Evolutionary conservation across 495 filamentous ascomycete genomes (phyloP).

Genomic region (Staphylotrichum tortipilum): DNA sequence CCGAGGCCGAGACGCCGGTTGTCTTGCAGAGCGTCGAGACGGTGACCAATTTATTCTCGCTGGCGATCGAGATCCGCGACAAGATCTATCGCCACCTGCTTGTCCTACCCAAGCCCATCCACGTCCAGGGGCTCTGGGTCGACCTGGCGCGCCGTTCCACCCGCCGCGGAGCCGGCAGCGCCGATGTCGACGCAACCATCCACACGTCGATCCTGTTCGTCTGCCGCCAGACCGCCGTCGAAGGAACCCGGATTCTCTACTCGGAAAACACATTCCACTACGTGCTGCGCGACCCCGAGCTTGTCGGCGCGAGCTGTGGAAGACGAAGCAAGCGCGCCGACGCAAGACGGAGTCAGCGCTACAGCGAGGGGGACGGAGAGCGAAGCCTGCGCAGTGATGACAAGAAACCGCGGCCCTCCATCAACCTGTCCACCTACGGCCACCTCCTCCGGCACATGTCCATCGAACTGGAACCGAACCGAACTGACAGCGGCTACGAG

Average conservation of each 20-base stretch:
- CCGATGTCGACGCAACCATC: slow-evolving; percentile 5
- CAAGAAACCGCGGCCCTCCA: neutral
- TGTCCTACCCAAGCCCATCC: slow-evolving; percentile 23
- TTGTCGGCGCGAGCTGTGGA: neutral
- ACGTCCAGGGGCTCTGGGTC: slow-evolving; percentile 29
- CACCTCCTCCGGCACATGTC: slow-evolving; percentile 30
- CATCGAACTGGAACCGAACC: slow-evolving; percentile 30
- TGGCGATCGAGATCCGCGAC: slow-evolving; percentile 29
- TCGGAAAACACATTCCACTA: slow-evolving; percentile 36
- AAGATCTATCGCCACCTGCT: slow-evolving; percentile 31
- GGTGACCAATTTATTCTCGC: slow-evolving; percentile 7
- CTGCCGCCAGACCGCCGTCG: slow-evolving; percentile 16
- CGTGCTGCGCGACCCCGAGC: slow-evolving; percentile 26
- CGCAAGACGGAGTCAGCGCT: too few species aligned
- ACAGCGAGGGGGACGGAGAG: too few species aligned
- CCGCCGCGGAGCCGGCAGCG: neutral
- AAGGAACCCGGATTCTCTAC: slow-evolving; percentile 30
- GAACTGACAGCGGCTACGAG: slow-evolving; percentile 17
- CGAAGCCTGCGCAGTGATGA: too few species aligned
- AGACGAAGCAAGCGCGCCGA: neutral
- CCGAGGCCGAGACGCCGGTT: neutral
- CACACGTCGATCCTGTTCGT: slow-evolving; percentile 26
- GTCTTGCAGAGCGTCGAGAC: neutral
- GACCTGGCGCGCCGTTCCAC: slow-evolving; percentile 13
- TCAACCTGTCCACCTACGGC: slow-evolving; percentile 29